Percentiles rank a stretch among this genome's conserved stretches.
These are phyloP conservation scores for Barbarea vulgaris DNA, from an alignment of 345 rosid species.

Conservation along the genomic window DNA sequence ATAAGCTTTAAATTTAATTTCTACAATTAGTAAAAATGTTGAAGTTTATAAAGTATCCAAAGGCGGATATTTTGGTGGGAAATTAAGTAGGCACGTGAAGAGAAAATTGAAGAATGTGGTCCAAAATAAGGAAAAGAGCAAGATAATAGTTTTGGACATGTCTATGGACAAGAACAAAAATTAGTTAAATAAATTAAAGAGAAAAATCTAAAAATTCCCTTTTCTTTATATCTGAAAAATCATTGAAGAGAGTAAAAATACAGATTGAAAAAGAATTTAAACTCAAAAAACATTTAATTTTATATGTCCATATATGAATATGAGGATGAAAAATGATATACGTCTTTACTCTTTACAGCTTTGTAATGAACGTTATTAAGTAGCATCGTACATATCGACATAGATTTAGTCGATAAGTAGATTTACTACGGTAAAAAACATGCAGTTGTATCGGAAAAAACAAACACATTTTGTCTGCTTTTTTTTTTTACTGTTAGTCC, in stretches of 20 bases:
- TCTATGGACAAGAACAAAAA: slow-evolving; percentile 13
- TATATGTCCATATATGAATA: neutral
- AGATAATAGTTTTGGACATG: slow-evolving; percentile 22
- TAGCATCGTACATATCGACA: neutral
- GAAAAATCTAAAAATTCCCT: slow-evolving; percentile 19
- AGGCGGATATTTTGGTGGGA: neutral
- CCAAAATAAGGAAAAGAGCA: neutral
- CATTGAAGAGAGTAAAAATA: neutral
- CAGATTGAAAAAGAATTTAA: neutral
- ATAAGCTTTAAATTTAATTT: neutral
- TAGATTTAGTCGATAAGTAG: neutral
- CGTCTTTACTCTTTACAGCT: slow-evolving; percentile 1
- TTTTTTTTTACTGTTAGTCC: no score
- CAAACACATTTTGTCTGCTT: no score
- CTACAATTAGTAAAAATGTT: neutral
- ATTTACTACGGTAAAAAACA: no score
- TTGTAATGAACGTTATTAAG: neutral
- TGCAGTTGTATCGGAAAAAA: no score
- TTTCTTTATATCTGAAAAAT: slow-evolving; percentile 9
- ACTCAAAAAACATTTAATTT: neutral
- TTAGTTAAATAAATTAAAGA: slow-evolving; percentile 12
- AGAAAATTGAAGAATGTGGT: slow-evolving; percentile 3
- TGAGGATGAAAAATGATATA: neutral
- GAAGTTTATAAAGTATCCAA: neutral
- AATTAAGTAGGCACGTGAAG: slow-evolving; percentile 17